A percentile compares a stretch with the other conserved stretches of the same genome.
Evolutionary conservation across 768 basidiomycete species (phyloP).

Genomic region (Phylloporus rhodoxanthus): DNA sequence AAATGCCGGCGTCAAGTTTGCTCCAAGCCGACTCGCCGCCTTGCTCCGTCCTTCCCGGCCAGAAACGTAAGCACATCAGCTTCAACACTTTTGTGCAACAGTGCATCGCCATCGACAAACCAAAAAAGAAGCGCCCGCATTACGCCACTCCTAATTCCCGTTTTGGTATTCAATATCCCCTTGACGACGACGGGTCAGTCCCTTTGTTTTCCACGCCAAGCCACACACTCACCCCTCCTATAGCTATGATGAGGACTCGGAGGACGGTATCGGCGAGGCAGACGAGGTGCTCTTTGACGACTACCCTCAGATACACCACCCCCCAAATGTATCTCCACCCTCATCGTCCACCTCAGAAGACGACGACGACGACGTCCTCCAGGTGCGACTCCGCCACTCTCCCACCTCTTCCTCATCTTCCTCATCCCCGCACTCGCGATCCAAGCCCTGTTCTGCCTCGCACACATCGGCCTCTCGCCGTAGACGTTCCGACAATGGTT

Average conservation of each 20-base stretch:
- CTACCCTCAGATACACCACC: slow-evolving; percentile 17
- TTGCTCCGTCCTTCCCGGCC: slow-evolving; percentile 14
- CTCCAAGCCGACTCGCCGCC: slow-evolving; percentile 18
- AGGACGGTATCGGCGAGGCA: slow-evolving; percentile 48
- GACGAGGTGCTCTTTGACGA: slow-evolving; percentile 32
- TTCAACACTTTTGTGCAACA: slow-evolving; percentile 99
- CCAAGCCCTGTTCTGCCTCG: slow-evolving; percentile 28
- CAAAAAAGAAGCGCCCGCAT: slow-evolving; percentile 32
- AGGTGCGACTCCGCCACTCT: slow-evolving; percentile 48
- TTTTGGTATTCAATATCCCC: slow-evolving; percentile 27
- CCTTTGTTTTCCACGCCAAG: not conserved
- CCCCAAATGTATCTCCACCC: slow-evolving; percentile 22
- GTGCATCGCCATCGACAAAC: slow-evolving; percentile 85
- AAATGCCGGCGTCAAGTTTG: slow-evolving; percentile 8
- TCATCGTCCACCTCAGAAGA: slow-evolving; percentile 34
- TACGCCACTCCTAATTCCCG: slow-evolving; percentile 12
- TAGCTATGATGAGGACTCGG: slow-evolving; percentile 69
- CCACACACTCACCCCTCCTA: not conserved
- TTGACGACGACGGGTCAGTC: slow-evolving; percentile 62
- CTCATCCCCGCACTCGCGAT: slow-evolving; percentile 21
- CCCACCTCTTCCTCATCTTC: slow-evolving; percentile 31
- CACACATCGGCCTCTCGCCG: slow-evolving; percentile 13
- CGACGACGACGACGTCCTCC: slow-evolving; percentile 53
- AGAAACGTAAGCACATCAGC: slow-evolving; percentile 83
- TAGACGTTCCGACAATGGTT: slow-evolving; percentile 37